phyloP scores from a whole-genome alignment of 2,329 filamentous ascomycete genomes.

The Coniosporium tulheliwenetii region DNA sequence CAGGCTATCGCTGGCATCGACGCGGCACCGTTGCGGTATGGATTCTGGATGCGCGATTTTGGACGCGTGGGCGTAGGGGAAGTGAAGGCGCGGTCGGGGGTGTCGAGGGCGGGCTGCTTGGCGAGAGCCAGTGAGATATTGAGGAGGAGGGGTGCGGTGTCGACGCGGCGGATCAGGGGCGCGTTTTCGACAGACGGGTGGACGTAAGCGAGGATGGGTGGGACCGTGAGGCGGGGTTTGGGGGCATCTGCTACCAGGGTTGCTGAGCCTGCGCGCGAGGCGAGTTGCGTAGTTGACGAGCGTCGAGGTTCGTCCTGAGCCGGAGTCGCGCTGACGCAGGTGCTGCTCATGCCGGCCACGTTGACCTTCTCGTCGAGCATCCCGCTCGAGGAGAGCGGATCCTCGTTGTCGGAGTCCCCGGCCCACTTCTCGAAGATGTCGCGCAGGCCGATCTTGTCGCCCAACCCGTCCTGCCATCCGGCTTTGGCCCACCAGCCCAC shows the following conservation, averaged over 20 bases:
- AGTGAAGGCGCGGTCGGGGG: slow-evolving; percentile 40
- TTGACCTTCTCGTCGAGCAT: slow-evolving; percentile 27
- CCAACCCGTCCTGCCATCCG: slow-evolving; percentile 71
- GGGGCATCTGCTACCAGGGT: slow-evolving; percentile 4
- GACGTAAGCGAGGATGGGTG: slow-evolving; percentile 68
- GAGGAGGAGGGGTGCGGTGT: slow-evolving; percentile 70
- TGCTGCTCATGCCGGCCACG: slow-evolving; percentile 36
- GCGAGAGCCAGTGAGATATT: slow-evolving; percentile 73
- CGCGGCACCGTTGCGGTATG: slow-evolving; percentile 64
- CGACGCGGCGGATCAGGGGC: slow-evolving; percentile 71
- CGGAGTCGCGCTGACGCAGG: slow-evolving; percentile 13
- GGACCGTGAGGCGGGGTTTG: slow-evolving; percentile 31
- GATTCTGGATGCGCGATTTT: slow-evolving; percentile 77
- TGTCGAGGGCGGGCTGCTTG: slow-evolving; percentile 57
- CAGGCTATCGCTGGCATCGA: slow-evolving; percentile 67
- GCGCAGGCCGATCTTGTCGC: slow-evolving; percentile 59
- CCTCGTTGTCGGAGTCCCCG: slow-evolving; percentile 12
- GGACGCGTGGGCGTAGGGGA: slow-evolving; percentile 59
- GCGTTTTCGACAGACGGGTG: slow-evolving; percentile 44
- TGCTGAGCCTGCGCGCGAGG: slow-evolving; percentile 14
- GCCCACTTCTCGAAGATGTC: slow-evolving; percentile 41
- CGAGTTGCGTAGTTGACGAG: slow-evolving; percentile 8
- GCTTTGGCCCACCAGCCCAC: slow-evolving; percentile 94
- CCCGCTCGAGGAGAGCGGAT: slow-evolving; percentile 7
- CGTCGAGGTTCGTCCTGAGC: slow-evolving; percentile 1